Base-by-base conservation (phyloP, 306 rosid genomes). In the Mimosa bimucronata region DNA sequence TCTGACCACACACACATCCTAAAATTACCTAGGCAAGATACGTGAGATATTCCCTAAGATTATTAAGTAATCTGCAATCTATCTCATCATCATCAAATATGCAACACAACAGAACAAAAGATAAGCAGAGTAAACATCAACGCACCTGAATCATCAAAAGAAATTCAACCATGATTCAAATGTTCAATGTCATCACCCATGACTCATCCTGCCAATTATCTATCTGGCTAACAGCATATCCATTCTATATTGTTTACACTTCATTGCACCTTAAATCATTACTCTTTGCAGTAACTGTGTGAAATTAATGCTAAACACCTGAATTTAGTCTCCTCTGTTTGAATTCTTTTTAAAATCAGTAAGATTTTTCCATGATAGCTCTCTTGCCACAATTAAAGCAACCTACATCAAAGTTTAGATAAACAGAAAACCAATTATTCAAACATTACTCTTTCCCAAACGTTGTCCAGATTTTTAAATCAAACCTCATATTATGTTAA, bases 201-300 rank as follows among this genome's bases (percentile, higher is more conserved):
- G 79, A 52, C 25, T 52, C 8, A 80, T 40, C 62, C 80, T 15
- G 62, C 64, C 31, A 71, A 60, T 60, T 72, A 76, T 79, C 55
- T 69, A 70, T 70, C 69, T 4, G 16, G 53, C 38, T n/a, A 76
- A 76, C 48, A 80, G 38, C 76, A 77, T 52, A 78, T 46, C 45
- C 66, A 50, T 65, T 70, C 77, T 46, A 50, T 67, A 85, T 74
- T 66, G 73, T 85, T 74, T 89, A 94, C 98, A n/a, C n/a, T n/a
- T n/a, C n/a, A n/a, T n/a, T n/a, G n/a, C n/a, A n/a, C n/a, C n/a
- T n/a, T n/a, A n/a, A n/a, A n/a, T n/a, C n/a, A n/a, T n/a, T n/a
- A n/a, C n/a, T n/a, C n/a, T n/a, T n/a, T n/a, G n/a, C n/a, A n/a
- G n/a, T n/a, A n/a, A n/a, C n/a, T n/a, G n/a, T n/a, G n/a, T n/a